Evolutionary conservation across 495 filamentous ascomycete species (phyloP), one percentile per base, ranked within the genome.

Genomic region (Lichina pygmaea): DNA sequence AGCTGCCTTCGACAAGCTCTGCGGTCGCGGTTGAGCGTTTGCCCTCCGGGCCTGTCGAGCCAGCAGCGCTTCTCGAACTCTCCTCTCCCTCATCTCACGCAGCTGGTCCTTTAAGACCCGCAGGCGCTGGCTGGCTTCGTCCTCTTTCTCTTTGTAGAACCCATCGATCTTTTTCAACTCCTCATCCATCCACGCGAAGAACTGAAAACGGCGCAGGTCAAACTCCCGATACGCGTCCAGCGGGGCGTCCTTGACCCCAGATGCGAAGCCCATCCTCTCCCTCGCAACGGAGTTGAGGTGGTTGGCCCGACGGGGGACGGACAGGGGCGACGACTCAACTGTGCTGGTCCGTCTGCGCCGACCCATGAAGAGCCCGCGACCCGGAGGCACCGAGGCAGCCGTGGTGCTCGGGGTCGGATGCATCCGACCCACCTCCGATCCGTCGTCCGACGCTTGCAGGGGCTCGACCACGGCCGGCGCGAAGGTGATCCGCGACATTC

Each of bases 141-240:
- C 65, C 54, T 93, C 85, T 53, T 86, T 92, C 54, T 63, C 59
- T 50, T 68, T 72, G 62, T 93, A 92, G 56, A 93, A 93, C 0
- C 65, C 57, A 52, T 93, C 83, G 37, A 93, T 78, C 58, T 93
- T 93, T 36, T 71, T 59, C n/a, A 93, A 59, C 55, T 93, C 77
- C 16, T 55, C 59, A 53, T 92, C 81, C 40, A 93, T 59, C 52
- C 81, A 93, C 0, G 55, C 57, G 51, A 82, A 81, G 54, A 92
- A 93, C 43, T 89, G 80, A 40, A 69, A 68, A 53, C 84, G 72
- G 12, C 72, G 67, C 24, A 66, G 55, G 13, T 62, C 60, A 16
- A 72, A 62, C 17, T 63, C 70, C 13, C 56, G 62, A 49, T 62
- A 65, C 15, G 58, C 55, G 48, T 68, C 68, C 13, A 67, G 46